Evolutionary conservation across 139 green algal genomes (phyloP), one percentile per base, ranked within the genome.

Genomic region (Chlorella sp.): DNA sequence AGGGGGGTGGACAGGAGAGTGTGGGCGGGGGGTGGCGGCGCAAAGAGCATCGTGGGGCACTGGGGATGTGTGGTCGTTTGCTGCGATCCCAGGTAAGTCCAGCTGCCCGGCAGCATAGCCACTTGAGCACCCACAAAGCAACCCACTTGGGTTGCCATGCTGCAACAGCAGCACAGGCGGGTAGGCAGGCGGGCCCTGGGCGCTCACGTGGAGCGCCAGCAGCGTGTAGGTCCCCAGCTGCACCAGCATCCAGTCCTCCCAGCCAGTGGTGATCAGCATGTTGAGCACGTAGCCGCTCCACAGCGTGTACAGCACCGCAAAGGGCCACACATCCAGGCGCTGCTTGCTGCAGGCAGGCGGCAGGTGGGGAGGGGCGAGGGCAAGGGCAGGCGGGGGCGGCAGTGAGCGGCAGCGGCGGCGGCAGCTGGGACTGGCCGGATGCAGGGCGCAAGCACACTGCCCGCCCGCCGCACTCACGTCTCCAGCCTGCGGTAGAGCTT

Each of bases 221-320:
- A 90, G 36, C 12, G 57, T 37, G 48, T 88, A 88, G 22, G 88
- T 91, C n/a, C 37, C 64, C 28, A 91, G 88, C 81, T 91, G 78
- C 2, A 88, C 34, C 26, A 91, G 53, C 28, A 79, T 69, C 60
- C 57, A 90, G 9, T 34, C 40, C 30, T 86, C 53, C 21, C 39
- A 19, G 53, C 76, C 73, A 18, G 42, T 40, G 2, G 28, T 80
- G 4, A 15, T 28, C 26, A 90, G 73, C 77, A 64, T 39, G 22
- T 83, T 28, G 24, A 86, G 9, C 3, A 81, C 86, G 14, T 36
- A 83, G 0, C 34, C 30, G 36, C 34, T 36, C 86, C 86, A 90
- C 26, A 86, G 32, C 7, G 76, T 40, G 48, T 90, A 90, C 19
- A 90, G 61, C 32, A 79, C 60, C 34, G 78, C 22, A 37, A 90